phyloP scores from a whole-genome alignment of 2,329 filamentous ascomycete species.

The Xylaria sp. region DNA sequence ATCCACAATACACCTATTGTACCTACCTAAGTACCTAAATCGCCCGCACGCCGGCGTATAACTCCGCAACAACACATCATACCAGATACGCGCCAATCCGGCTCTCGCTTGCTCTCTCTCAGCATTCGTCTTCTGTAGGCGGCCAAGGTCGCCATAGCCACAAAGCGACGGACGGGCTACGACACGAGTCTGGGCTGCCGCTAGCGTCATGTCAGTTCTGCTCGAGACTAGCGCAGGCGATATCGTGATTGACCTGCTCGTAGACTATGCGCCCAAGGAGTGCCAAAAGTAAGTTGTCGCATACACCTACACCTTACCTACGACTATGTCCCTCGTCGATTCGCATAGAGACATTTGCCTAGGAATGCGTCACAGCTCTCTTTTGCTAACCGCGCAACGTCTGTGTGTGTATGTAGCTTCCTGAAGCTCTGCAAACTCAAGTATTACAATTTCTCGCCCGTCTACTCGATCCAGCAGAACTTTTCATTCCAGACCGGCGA shows the following conservation, averaged over 20 bases:
- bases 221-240: slow-evolving; percentile 94
- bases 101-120: background rate
- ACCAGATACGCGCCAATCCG: background rate
- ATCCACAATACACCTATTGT: too few species aligned
- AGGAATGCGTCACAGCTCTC: slow-evolving; percentile 6
- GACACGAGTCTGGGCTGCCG: background rate
- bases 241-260: slow-evolving; percentile 91
- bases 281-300: slow-evolving; percentile 85
- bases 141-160: background rate
- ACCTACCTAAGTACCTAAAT: too few species aligned
- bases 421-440: slow-evolving; percentile 98
- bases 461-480: slow-evolving; percentile 91
- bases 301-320: slow-evolving; percentile 5
- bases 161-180: background rate
- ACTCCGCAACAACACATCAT: background rate
- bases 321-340: background rate
- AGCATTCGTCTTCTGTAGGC: background rate
- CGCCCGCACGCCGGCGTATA: background rate
- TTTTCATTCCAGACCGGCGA: slow-evolving; percentile 98
- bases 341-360: background rate
- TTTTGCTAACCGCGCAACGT: slow-evolving; percentile 58
- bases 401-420: slow-evolving; percentile 72
- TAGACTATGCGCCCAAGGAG: slow-evolving; percentile 87
- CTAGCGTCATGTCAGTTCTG: slow-evolving; percentile 80
- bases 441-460: slow-evolving; percentile 97